A percentile compares a stretch with the other conserved stretches of the same genome.
phyloP scores from a whole-genome alignment of 169 alveolate species.

The Cyclospora cayetanensis region DNA sequence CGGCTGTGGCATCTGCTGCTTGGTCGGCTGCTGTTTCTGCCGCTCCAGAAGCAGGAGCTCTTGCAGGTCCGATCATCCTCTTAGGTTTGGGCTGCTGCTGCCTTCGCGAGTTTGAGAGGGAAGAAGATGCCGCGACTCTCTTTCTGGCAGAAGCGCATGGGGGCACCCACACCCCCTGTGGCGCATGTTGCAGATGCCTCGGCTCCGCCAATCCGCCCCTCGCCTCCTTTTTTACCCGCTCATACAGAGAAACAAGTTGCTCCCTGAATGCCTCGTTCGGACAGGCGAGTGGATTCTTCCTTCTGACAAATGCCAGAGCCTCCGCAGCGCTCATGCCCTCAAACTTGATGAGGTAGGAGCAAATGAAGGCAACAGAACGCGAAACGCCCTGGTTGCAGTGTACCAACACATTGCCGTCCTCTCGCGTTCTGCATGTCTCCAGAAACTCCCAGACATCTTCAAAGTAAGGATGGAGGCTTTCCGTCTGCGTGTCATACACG shows the following conservation, averaged over 20 bases:
- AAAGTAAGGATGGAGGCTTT: slow-evolving; percentile 54
- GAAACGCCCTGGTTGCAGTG: slow-evolving; percentile 88
- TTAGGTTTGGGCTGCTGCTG: slow-evolving; percentile 30
- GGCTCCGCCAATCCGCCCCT: background rate
- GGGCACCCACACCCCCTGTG: slow-evolving; percentile 18
- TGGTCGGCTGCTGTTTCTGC: too few species aligned
- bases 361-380: slow-evolving; percentile 84
- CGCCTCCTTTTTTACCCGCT: slow-evolving; percentile 8
- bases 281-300: slow-evolving; percentile 79
- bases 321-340: slow-evolving; percentile 79
- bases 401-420: slow-evolving; percentile 82
- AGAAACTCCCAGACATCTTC: slow-evolving; percentile 64
- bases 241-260: slow-evolving; percentile 68
- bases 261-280: slow-evolving; percentile 86
- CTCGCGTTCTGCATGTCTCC: slow-evolving; percentile 72
- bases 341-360: slow-evolving; percentile 84
- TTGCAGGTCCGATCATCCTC: slow-evolving; percentile 51
- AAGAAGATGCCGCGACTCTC: slow-evolving; percentile 2
- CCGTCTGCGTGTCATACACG: slow-evolving; percentile 68
- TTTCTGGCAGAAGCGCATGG: background rate
- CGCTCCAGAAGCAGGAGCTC: slow-evolving; percentile 60
- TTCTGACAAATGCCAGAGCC: slow-evolving; percentile 80
- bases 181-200: background rate
- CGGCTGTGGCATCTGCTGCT: too few species aligned
- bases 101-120: background rate